Conservation (phyloP, 164 flowering plant species). For the Stephania cephalantha region DNA sequence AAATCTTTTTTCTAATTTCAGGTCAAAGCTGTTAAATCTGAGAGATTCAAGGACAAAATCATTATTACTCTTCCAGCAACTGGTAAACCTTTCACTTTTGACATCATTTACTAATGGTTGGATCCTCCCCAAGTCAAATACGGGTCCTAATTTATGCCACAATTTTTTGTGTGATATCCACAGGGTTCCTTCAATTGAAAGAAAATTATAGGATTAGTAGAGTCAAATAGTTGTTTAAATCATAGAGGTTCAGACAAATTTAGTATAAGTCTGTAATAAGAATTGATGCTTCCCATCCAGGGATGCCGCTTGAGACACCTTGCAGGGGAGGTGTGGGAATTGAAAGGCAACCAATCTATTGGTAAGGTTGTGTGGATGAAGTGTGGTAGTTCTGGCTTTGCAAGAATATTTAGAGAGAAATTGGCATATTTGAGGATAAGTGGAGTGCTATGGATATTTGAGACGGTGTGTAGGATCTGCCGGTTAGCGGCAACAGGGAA, state of each 20-base stretch:
- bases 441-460: too few relatives aligned
- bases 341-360: too few relatives aligned
- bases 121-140: background rate
- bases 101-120: background rate
- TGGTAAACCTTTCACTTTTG: constrained; percentile 31
- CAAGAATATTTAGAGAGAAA: too few relatives aligned
- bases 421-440: too few relatives aligned
- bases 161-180: background rate
- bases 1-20: constrained; percentile 18
- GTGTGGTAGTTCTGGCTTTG: too few relatives aligned
- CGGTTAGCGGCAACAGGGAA: too few relatives aligned
- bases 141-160: background rate
- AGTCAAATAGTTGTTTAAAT: background rate
- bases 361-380: too few relatives aligned
- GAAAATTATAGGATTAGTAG: background rate
- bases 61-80: constrained; percentile 61
- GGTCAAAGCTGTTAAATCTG: constrained; percentile 40
- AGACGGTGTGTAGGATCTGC: too few relatives aligned
- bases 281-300: too few relatives aligned
- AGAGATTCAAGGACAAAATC: constrained; percentile 52
- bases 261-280: too few relatives aligned
- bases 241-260: background rate
- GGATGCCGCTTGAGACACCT: too few relatives aligned
- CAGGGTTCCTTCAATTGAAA: background rate
- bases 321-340: too few relatives aligned